These are phyloP conservation scores for Solanum pimpinellifolium DNA, from an alignment of 257 asterid species.

Conservation along the genomic window DNA sequence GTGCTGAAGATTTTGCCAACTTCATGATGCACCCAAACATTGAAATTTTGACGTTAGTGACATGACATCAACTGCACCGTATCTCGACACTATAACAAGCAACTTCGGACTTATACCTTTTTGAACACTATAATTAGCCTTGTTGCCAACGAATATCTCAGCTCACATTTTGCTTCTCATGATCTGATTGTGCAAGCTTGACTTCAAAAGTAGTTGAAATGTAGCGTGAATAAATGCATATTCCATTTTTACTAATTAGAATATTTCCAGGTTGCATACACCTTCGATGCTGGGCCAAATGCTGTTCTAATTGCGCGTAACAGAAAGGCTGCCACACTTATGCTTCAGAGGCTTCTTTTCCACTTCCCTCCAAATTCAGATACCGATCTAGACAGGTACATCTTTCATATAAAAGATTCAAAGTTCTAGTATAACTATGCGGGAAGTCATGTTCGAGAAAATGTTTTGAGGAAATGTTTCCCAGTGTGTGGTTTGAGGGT, in stretches of 20 bases:
- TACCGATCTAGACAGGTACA: slow-evolving; percentile 63
- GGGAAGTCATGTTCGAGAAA: neutral
- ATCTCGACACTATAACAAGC: neutral
- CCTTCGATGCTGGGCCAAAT: slow-evolving; percentile 97
- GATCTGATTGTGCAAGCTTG: neutral
- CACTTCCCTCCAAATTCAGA: slow-evolving; percentile 77
- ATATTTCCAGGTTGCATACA: slow-evolving; percentile 64
- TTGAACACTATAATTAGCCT: neutral
- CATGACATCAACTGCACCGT: neutral
- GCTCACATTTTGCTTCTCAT: neutral
- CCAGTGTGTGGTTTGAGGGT: neutral
- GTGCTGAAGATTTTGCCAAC: neutral
- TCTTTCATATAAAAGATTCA: neutral
- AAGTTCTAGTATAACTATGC: neutral
- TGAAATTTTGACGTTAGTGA: neutral
- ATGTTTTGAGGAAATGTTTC: neutral
- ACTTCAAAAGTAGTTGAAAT: neutral
- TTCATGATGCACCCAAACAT: neutral
- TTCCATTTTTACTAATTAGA: neutral
- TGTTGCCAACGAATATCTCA: neutral
- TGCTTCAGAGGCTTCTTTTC: slow-evolving; percentile 68
- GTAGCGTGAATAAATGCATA: neutral
- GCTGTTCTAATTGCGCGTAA: slow-evolving; percentile 83
- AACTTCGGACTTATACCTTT: neutral
- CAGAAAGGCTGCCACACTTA: slow-evolving; percentile 53